Base-by-base conservation (phyloP, 192 early-diverging fungal species). In the Coemansia sp. region DNA sequence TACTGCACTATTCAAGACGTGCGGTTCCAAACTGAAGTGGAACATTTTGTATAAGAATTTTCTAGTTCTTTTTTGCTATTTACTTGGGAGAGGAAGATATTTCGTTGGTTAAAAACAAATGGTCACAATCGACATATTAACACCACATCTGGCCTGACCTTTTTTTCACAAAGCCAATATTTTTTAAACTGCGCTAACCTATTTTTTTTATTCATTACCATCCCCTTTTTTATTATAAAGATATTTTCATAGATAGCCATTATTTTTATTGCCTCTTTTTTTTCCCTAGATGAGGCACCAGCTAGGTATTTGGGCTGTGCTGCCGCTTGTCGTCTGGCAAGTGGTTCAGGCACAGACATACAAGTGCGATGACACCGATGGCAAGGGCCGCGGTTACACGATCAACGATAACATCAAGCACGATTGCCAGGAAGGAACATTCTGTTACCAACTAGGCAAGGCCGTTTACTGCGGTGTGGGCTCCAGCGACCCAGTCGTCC, bases 401-500 rank as follows among this genome's bases (percentile, higher is more conserved):
- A 44, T 64, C 7, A 56, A 68, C 60, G 59, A 46, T 29, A 42
- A n/a, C 34, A 59, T 51, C 38, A 59, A 56, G 39, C 70, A 61
- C 27, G 45, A 64, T 2, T 72, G 70, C 59, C 44, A 66, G 27
- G 70, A 62, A 13, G 64, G 64, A 17, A 72, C 59, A 0, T 66
- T 64, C 38, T 62, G 70, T 56, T 62, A 66, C 58, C 70, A 72
- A 38, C 46, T 72, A n/a, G 70, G 63, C 27, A 64, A 72, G 46
- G 70, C 64, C 45, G 36, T 72, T 22, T 72, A 72, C 64, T 72
- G 64, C n/a, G 70, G 70, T 19, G 64, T 58, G 11, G 70, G 70
- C 0, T 29, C 61, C 2, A 64, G 63, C 58, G 58, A 59, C 31
- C 8, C 31, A 15, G 19, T 61, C 3, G 12, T 64, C 11, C 20